These are phyloP conservation scores for Albophoma yamanashiensis DNA, from an alignment of 2,329 filamentous ascomycete species.

Conservation along the genomic window DNA sequence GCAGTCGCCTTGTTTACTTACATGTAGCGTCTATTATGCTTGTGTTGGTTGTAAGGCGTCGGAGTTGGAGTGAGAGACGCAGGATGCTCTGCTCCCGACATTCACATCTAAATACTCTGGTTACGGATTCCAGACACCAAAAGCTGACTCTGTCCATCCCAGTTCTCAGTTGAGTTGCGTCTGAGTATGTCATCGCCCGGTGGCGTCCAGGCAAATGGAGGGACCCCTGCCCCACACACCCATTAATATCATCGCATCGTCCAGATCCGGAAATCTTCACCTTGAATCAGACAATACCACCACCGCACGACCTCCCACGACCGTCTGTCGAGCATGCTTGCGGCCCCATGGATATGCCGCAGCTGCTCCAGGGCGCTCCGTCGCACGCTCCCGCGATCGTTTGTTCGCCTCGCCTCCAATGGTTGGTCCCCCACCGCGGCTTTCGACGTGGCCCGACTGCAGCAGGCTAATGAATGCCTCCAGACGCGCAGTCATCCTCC, in stretches of 20 bases:
- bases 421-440: conserved; percentile 9
- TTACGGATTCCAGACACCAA: too few species aligned
- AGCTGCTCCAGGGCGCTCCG: conserved; percentile 21
- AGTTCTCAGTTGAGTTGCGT: too few species aligned
- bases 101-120: too few species aligned
- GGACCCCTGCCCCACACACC: background rate
- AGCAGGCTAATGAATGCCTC: conserved; percentile 5
- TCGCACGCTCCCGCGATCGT: conserved; percentile 12
- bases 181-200: background rate
- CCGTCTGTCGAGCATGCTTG: conserved; percentile 15
- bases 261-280: background rate
- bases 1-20: too few species aligned
- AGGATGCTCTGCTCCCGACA: too few species aligned
- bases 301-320: too few species aligned
- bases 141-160: too few species aligned
- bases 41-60: too few species aligned
- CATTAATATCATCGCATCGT: background rate
- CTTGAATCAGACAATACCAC: background rate
- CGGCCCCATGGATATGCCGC: conserved; percentile 24
- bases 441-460: background rate
- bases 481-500: background rate
- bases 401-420: conserved; percentile 21
- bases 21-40: too few species aligned
- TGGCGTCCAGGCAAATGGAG: background rate
- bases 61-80: too few species aligned